Conservation (phyloP, 1,284 basidiomycete genomes). For the Tausonia pullulans region DNA sequence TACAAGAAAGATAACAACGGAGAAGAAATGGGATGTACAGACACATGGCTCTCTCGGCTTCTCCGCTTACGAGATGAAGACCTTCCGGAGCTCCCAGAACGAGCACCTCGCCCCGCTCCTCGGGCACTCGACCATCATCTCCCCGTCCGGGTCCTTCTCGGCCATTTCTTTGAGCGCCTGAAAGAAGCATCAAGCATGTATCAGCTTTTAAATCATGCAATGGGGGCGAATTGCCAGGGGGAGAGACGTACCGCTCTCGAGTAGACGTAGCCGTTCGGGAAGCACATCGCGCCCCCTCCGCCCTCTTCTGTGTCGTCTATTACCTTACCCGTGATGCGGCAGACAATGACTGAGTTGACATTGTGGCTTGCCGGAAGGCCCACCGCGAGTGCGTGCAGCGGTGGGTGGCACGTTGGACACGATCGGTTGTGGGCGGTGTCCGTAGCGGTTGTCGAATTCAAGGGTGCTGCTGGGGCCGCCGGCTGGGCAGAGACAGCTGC, state of each 20-base stretch:
- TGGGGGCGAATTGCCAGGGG: background rate
- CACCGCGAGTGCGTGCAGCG: slow-evolving; percentile 61
- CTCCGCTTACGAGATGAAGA: slow-evolving; percentile 57
- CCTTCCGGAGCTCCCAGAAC: slow-evolving; percentile 62
- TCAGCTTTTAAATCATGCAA: background rate
- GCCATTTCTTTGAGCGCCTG: slow-evolving; percentile 79
- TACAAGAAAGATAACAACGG: too few species aligned
- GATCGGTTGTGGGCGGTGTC: slow-evolving; percentile 49
- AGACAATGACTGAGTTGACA: slow-evolving; percentile 89
- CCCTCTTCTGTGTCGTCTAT: slow-evolving; percentile 91
- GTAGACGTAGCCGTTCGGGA: slow-evolving; percentile 87
- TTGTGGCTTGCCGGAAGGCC: slow-evolving; percentile 91
- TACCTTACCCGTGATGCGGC: slow-evolving; percentile 75
- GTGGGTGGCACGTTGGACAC: slow-evolving; percentile 78
- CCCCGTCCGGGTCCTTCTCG: slow-evolving; percentile 51
- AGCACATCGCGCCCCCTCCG: slow-evolving; percentile 39
- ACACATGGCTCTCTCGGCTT: too few species aligned
- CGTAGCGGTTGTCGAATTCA: slow-evolving; percentile 1
- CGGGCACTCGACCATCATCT: slow-evolving; percentile 58
- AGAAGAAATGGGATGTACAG: too few species aligned
- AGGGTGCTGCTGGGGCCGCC: slow-evolving; percentile 39
- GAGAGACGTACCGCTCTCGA: slow-evolving; percentile 61
- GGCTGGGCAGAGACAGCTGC: slow-evolving; percentile 19
- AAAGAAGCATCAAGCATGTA: background rate
- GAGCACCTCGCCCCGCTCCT: slow-evolving; percentile 55